A percentile compares a stretch with the other conserved stretches of the same genome.
These are phyloP conservation scores for Chamaenerion angustifolium DNA, from an alignment of 345 rosid species.

Conservation along the genomic window DNA sequence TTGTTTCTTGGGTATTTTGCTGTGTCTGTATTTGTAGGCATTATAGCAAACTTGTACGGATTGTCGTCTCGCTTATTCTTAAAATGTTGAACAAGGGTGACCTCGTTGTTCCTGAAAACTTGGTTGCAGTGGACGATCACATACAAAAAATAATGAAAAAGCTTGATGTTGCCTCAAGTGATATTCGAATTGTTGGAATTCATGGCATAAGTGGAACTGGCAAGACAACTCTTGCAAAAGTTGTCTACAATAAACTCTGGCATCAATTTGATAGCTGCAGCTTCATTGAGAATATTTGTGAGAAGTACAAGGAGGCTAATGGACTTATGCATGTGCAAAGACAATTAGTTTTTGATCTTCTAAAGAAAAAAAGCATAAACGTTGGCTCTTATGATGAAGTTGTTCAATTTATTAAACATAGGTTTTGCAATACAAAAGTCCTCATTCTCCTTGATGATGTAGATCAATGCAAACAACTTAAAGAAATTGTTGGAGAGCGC, in stretches of 20 bases:
- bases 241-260: too few relatives aligned
- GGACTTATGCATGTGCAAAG: background rate
- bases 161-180: too few relatives aligned
- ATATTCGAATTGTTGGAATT: too few relatives aligned
- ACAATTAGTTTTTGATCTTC: background rate
- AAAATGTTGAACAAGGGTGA: too few relatives aligned
- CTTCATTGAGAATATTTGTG: too few relatives aligned
- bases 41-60: background rate
- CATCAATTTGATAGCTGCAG: too few relatives aligned
- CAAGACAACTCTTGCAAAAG: too few relatives aligned
- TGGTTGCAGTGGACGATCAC: background rate
- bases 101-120: background rate
- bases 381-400: background rate
- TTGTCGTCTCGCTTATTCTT: background rate
- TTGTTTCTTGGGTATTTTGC: too few relatives aligned
- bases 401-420: background rate
- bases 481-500: background rate
- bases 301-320: too few relatives aligned
- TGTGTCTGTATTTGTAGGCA: background rate
- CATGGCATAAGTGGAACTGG: too few relatives aligned
- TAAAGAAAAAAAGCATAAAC: background rate
- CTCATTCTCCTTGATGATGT: too few relatives aligned
- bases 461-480: background rate
- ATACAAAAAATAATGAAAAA: slow-evolving; percentile 1
- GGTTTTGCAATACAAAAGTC: background rate